Evolutionary conservation across 441 rosid genomes (phyloP).

Genomic region (Brassica balearica): DNA sequence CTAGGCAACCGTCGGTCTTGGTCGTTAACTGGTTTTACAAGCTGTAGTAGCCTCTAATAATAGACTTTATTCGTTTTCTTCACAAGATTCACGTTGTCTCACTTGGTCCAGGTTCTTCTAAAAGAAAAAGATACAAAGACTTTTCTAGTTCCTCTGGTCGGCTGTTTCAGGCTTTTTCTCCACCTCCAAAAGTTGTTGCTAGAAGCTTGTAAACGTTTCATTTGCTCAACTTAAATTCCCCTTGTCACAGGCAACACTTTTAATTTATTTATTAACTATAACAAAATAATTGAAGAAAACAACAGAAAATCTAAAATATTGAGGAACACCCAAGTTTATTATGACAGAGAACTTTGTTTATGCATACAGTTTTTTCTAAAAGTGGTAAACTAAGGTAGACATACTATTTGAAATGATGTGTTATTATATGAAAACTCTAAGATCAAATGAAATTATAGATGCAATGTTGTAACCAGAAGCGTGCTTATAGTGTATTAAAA

Average conservation of each 20-base stretch:
- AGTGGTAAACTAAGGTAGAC: not conserved
- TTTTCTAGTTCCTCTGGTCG: not conserved
- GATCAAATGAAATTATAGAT: not conserved
- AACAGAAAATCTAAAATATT: not conserved
- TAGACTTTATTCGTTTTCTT: not conserved
- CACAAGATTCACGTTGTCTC: conserved; percentile 8
- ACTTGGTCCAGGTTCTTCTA: not conserved
- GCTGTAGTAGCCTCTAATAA: not conserved
- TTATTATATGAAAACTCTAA: not conserved
- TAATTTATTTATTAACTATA: not conserved
- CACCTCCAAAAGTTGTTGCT: not conserved
- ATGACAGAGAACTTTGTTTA: not conserved
- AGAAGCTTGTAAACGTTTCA: conserved; percentile 11
- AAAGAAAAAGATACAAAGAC: not conserved
- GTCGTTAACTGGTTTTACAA: not conserved
- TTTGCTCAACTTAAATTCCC: not conserved
- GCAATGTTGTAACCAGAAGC: not conserved
- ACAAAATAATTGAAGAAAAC: not conserved
- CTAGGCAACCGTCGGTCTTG: not conserved
- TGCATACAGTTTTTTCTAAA: not conserved
- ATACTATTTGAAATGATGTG: not conserved
- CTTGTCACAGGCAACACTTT: not conserved
- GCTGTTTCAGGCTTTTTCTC: not conserved
- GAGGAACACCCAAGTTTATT: not conserved
- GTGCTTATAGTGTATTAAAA: too few relatives aligned